These are phyloP conservation scores for Endoconidiophora polonica DNA, from an alignment of 2,329 filamentous ascomycete species.

Conservation along the genomic window DNA sequence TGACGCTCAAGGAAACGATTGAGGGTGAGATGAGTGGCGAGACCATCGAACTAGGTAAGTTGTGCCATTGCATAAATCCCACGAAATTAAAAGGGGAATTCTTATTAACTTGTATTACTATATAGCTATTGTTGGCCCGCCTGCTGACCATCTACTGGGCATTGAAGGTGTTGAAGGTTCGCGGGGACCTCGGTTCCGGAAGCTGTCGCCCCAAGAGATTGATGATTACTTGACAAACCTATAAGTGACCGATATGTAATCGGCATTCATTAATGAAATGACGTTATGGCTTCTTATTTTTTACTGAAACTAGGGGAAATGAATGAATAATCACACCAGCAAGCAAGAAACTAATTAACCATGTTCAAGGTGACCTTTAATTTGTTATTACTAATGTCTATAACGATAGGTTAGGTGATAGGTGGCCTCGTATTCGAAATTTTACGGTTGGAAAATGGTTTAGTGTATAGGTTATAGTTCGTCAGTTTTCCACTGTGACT, in stretches of 20 bases:
- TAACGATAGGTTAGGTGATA: too few species aligned
- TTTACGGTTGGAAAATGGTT: too few species aligned
- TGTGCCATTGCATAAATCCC: background rate
- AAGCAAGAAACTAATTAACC: background rate
- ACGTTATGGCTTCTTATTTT: constrained; percentile 12
- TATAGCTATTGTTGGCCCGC: constrained; percentile 80
- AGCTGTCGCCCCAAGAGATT: constrained; percentile 93
- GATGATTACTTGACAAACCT: constrained; percentile 99
- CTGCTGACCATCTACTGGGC: constrained; percentile 81
- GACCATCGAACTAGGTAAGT: constrained; percentile 88
- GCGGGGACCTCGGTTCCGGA: constrained; percentile 74
- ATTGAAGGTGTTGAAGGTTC: constrained; percentile 79
- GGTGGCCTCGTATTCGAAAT: too few species aligned
- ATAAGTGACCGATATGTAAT: constrained; percentile 30
- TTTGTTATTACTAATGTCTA: background rate
- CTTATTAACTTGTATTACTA: constrained; percentile 16
- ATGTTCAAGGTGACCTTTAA: background rate
- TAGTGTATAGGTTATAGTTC: too few species aligned
- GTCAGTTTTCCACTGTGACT: too few species aligned
- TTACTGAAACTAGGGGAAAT: constrained; percentile 5
- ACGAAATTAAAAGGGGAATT: background rate
- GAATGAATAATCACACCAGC: constrained; percentile 11
- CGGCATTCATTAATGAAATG: constrained; percentile 12
- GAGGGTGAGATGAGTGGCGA: constrained; percentile 99
- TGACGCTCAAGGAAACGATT: constrained; percentile 97